Percentiles rank a stretch among this genome's conserved stretches.
Conservation (phyloP, 2,329 filamentous ascomycete species). For the Capronia americana region DNA sequence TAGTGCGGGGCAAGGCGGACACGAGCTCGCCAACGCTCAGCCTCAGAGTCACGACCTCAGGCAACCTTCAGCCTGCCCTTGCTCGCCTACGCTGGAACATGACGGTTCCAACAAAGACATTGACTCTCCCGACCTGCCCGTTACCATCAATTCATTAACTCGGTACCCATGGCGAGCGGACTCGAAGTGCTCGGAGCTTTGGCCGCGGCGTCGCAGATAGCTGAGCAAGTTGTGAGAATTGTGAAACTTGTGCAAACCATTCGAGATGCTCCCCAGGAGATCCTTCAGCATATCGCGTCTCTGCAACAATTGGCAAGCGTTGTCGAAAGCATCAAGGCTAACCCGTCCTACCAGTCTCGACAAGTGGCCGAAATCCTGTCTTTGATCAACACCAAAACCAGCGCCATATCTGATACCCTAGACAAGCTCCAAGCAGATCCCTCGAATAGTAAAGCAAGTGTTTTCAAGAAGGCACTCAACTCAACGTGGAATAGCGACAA, state of each 20-base stretch:
- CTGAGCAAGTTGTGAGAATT: slow-evolving; percentile 2
- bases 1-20: slow-evolving; percentile 8
- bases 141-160: neutral
- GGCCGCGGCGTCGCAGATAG: slow-evolving; percentile 8
- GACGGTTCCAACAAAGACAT: neutral
- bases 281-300: neutral
- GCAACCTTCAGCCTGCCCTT: neutral
- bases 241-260: slow-evolving; percentile 5
- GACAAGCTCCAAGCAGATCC: neutral
- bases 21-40: neutral
- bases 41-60: neutral
- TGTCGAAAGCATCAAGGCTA: slow-evolving; percentile 7
- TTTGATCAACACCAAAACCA: neutral
- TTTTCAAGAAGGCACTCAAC: neutral
- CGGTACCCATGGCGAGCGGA: neutral
- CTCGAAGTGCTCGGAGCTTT: slow-evolving; percentile 7
- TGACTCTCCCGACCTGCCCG: neutral
- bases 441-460: neutral
- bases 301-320: neutral
- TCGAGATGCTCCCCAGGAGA: neutral
- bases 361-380: slow-evolving; percentile 4
- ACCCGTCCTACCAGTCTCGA: slow-evolving; percentile 8
- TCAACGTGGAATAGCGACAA: slow-evolving; percentile 6
- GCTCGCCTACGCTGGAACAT: neutral
- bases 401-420: neutral